phyloP scores from a whole-genome alignment of 108 stramenopile species.

The Pseudonitzschia pungens region DNA sequence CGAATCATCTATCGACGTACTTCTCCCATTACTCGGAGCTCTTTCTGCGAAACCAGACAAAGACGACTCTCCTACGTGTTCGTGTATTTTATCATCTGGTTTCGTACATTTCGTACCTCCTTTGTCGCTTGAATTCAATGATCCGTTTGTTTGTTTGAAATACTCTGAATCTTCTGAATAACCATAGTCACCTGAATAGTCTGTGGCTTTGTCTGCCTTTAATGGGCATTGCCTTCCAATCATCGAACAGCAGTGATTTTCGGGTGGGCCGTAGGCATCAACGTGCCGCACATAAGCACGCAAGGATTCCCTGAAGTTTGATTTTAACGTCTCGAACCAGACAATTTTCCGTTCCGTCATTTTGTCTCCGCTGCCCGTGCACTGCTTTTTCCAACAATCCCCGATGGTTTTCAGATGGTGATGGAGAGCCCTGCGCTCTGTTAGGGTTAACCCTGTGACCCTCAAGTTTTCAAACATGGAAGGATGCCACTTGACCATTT shows the following conservation, averaged over 20 bases:
- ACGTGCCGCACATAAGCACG: conserved; percentile 25
- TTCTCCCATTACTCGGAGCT: no score
- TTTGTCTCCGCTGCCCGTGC: conserved; percentile 18
- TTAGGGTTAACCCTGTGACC: conserved; percentile 45
- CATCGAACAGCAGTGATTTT: conserved; percentile 32
- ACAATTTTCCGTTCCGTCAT: conserved; percentile 28
- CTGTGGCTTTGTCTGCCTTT: conserved; percentile 26
- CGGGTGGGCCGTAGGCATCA: conserved; percentile 35
- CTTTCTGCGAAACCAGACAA: no score
- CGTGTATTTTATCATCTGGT: no score
- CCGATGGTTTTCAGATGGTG: conserved; percentile 29
- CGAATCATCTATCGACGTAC: no score
- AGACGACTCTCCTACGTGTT: no score
- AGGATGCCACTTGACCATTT: conserved; percentile 36
- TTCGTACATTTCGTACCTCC: no score
- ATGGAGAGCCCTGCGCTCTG: conserved; percentile 49
- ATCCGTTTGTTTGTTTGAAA: conserved; percentile 15
- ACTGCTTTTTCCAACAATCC: conserved; percentile 18
- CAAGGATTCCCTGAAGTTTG: conserved; percentile 33
- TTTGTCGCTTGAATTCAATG: no score
- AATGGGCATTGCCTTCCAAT: conserved; percentile 42
- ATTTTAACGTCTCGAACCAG: conserved; percentile 43
- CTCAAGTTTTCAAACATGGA: conserved; percentile 38
- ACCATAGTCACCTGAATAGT: conserved; percentile 42
- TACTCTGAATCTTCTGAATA: conserved; percentile 29